A percentile compares a stretch with the other conserved stretches of the same genome.
These are phyloP conservation scores for Aureobasidium leucospermi DNA, from an alignment of 2,329 filamentous ascomycete species.

Conservation along the genomic window DNA sequence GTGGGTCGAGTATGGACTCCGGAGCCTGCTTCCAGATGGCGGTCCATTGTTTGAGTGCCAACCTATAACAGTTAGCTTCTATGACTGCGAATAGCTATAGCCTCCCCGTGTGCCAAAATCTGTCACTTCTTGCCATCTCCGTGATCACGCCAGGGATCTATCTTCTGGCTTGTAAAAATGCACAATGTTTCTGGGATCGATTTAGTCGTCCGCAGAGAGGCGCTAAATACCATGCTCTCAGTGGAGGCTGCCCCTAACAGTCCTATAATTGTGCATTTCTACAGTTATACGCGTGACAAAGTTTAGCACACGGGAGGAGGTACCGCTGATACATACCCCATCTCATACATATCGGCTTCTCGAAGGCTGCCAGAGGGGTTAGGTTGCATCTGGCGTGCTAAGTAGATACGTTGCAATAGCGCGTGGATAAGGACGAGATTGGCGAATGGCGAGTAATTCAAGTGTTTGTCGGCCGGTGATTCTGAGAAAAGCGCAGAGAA, in stretches of 20 bases:
- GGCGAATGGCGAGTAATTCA: background rate
- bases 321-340: background rate
- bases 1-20: background rate
- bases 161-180: too few relatives aligned
- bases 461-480: background rate
- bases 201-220: too few relatives aligned
- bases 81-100: too few relatives aligned
- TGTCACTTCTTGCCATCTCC: too few relatives aligned
- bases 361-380: background rate
- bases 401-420: background rate
- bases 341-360: background rate
- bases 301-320: too few relatives aligned
- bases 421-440: background rate
- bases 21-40: background rate
- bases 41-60: background rate
- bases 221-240: too few relatives aligned
- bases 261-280: too few relatives aligned
- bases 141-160: too few relatives aligned
- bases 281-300: too few relatives aligned
- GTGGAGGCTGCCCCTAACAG: too few relatives aligned
- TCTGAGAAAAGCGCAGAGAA: background rate
- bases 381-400: background rate
- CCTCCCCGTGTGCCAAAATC: too few relatives aligned
- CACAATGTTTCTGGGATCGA: too few relatives aligned
- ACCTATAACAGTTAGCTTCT: background rate